Conservation (phyloP, 192 early-diverging fungal species). For the Coemansia sp. region DNA sequence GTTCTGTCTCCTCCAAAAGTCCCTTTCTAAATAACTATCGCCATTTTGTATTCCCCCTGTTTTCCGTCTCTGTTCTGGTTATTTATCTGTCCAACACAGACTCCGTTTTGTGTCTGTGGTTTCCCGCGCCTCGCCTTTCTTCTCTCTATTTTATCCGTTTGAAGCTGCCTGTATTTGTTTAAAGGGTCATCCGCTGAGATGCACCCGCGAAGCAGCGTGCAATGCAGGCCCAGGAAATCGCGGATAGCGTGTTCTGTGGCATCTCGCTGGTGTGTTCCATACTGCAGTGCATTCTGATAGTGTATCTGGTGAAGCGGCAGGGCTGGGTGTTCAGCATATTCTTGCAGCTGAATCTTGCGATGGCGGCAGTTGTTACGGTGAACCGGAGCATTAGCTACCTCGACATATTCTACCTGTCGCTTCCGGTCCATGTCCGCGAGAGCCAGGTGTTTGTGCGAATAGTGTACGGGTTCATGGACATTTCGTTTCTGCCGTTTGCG, state of each 20-base stretch:
- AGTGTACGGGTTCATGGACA: constrained; percentile 52
- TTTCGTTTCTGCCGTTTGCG: constrained; percentile 46
- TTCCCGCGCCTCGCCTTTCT: too few relatives aligned
- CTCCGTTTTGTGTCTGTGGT: too few relatives aligned
- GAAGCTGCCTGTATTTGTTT: too few relatives aligned
- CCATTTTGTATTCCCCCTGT: not conserved
- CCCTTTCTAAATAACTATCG: not conserved
- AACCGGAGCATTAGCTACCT: constrained; percentile 51
- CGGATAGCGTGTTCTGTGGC: constrained; percentile 47
- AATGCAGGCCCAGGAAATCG: constrained; percentile 48
- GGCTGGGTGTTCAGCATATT: constrained; percentile 53
- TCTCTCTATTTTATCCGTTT: too few relatives aligned
- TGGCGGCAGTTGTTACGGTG: constrained; percentile 37
- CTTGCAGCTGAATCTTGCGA: constrained; percentile 44
- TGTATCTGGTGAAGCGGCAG: constrained; percentile 34
- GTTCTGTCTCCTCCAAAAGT: not conserved
- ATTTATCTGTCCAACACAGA: too few relatives aligned
- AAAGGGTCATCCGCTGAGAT: constrained; percentile 4
- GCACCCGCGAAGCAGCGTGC: not conserved
- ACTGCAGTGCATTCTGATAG: constrained; percentile 37
- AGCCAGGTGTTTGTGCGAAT: constrained; percentile 44
- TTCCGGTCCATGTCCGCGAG: constrained; percentile 21
- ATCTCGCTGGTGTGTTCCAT: constrained; percentile 38
- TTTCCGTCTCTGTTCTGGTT: too few relatives aligned
- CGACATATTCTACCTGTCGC: constrained; percentile 42